These are phyloP conservation scores for Oenanthe javanica DNA, from an alignment of 140 eudicot genomes.

Conservation along the genomic window DNA sequence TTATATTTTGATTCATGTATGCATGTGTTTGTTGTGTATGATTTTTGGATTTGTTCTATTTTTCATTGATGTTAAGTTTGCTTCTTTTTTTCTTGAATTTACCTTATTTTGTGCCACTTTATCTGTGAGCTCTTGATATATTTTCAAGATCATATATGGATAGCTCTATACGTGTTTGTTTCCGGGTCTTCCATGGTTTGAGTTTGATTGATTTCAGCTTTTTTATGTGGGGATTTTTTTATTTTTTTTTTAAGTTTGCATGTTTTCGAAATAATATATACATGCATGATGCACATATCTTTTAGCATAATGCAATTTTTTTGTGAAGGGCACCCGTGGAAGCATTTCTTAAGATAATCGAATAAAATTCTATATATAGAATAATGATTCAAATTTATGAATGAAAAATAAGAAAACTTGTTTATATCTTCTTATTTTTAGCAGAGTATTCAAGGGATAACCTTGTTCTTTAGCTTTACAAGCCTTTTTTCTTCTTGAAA, in stretches of 20 bases:
- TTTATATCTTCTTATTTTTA: neutral
- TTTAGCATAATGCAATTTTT: neutral
- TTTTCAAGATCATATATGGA: neutral
- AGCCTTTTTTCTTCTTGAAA: conserved; percentile 65
- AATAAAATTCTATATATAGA: no score
- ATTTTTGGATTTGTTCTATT: neutral
- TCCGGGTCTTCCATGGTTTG: neutral
- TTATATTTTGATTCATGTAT: neutral
- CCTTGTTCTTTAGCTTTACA: conserved; percentile 55
- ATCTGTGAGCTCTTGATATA: neutral
- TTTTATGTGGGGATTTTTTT: neutral
- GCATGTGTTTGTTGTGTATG: neutral
- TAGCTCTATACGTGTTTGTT: neutral
- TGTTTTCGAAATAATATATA: neutral
- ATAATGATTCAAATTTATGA: neutral
- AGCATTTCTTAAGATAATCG: neutral
- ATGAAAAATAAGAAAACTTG: neutral
- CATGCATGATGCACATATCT: neutral
- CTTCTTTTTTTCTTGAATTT: neutral
- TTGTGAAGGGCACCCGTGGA: neutral
- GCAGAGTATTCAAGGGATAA: no score
- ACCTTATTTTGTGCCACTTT: neutral
- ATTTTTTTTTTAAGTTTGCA: neutral
- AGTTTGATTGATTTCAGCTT: neutral
- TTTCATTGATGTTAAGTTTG: neutral